Evolutionary conservation across 257 asterid genomes (phyloP).

Genomic region (Primulina huaijiensis): DNA sequence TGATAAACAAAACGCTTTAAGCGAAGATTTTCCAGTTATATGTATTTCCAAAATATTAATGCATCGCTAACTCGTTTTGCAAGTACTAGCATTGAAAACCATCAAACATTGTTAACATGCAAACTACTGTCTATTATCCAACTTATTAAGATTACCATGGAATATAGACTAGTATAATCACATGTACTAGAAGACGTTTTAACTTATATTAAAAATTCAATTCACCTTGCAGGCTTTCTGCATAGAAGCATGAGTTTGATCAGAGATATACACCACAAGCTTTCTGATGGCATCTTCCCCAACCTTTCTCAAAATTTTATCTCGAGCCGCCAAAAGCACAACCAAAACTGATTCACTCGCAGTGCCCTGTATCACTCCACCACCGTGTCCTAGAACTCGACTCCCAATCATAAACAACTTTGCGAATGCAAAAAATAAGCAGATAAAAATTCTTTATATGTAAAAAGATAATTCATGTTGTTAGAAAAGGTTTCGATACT

Average conservation of each 20-base stretch:
- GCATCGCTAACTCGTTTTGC: not conserved
- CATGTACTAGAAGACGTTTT: constrained; percentile 9
- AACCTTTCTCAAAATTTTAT: constrained; percentile 53
- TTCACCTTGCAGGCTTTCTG: constrained; percentile 88
- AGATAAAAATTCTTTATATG: not conserved
- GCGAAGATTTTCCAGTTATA: constrained; percentile 3
- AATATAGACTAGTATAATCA: not conserved
- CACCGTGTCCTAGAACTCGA: constrained; percentile 64
- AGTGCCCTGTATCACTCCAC: constrained; percentile 92
- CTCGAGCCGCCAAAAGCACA: constrained; percentile 93
- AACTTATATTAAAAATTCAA: constrained; percentile 4
- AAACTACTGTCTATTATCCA: not conserved
- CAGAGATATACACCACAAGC: constrained; percentile 76
- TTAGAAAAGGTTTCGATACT: not conserved
- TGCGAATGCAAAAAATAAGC: not conserved
- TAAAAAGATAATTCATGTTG: not conserved
- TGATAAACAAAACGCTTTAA: constrained; percentile 3
- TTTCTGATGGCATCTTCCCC: constrained; percentile 70
- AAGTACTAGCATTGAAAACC: not conserved
- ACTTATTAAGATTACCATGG: not conserved
- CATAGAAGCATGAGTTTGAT: constrained; percentile 82
- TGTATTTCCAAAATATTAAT: not conserved
- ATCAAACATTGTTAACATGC: not conserved
- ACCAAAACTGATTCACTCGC: constrained; percentile 94
- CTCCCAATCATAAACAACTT: constrained; percentile 27